These are phyloP conservation scores for Trichoderma arundinaceum DNA, from an alignment of 2,329 filamentous ascomycete genomes.

Conservation along the genomic window DNA sequence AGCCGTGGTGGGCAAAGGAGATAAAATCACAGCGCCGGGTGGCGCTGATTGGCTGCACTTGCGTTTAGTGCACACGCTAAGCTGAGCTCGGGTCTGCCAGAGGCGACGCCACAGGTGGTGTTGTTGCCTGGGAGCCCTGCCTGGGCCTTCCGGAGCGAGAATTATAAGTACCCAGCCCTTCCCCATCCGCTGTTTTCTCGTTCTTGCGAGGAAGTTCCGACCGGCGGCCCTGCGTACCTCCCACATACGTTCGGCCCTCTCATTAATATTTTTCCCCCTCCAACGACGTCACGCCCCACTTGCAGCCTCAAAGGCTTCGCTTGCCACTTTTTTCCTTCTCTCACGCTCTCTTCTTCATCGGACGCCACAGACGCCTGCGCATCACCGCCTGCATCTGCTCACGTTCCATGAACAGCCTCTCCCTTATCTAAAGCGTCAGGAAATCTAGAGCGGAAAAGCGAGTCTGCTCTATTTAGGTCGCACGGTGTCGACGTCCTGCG, in stretches of 20 bases:
- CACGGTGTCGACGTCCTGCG: conserved; percentile 41
- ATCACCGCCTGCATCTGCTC: conserved; percentile 32
- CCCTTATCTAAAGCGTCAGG: conserved; percentile 32
- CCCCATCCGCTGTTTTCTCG: conserved; percentile 57
- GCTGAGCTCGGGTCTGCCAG: conserved; percentile 48
- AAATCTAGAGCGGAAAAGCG: conserved; percentile 31
- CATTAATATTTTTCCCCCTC: conserved; percentile 44
- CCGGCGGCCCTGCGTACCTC: conserved; percentile 59
- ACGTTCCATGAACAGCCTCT: conserved; percentile 32
- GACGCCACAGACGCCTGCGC: conserved; percentile 32
- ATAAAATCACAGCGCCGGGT: conserved; percentile 46
- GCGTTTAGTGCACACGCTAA: conserved; percentile 46
- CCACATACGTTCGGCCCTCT: conserved; percentile 54
- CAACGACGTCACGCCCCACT: conserved; percentile 34
- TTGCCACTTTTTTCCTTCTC: conserved; percentile 32
- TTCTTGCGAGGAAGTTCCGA: conserved; percentile 62
- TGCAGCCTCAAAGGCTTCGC: conserved; percentile 36
- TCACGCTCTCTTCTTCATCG: conserved; percentile 34
- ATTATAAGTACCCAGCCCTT: conserved; percentile 63
- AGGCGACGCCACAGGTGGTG: conserved; percentile 52
- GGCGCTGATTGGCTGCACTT: conserved; percentile 47
- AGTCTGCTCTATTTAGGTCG: conserved; percentile 31
- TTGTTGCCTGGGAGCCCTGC: conserved; percentile 52
- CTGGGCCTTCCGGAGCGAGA: conserved; percentile 49
- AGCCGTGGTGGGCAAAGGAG: conserved; percentile 45